Evolutionary conservation across 2,329 filamentous ascomycete genomes (phyloP).

Genomic region (Penicillium concentricum): DNA sequence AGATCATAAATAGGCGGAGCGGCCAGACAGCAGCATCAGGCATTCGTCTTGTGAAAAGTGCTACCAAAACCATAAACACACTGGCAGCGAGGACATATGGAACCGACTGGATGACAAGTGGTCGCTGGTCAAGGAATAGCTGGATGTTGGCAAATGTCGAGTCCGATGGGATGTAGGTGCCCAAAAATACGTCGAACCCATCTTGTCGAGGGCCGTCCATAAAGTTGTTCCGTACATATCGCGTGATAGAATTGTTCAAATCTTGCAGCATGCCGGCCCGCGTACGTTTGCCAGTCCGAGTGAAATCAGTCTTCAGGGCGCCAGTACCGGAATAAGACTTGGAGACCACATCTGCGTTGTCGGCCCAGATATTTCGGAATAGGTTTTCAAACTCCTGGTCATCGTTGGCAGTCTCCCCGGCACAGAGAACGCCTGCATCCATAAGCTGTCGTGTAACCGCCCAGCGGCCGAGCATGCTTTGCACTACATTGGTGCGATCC

Average conservation of each 20-base stretch:
- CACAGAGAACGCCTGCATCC: conserved; percentile 74
- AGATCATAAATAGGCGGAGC: conserved; percentile 74
- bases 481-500: conserved; percentile 95
- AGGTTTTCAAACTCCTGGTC: conserved; percentile 81
- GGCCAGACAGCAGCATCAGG: conserved; percentile 77
- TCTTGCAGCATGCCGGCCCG: conserved; percentile 83
- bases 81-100: conserved; percentile 88
- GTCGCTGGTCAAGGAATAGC: conserved; percentile 80
- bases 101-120: conserved; percentile 85
- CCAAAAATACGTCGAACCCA: conserved; percentile 90
- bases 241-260: conserved; percentile 79
- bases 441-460: conserved; percentile 84
- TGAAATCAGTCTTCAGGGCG: conserved; percentile 97
- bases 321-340: conserved; percentile 92
- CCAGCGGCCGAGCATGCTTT: conserved; percentile 92
- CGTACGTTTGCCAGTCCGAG: conserved; percentile 86
- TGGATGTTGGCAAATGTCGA: conserved; percentile 68
- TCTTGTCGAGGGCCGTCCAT: conserved; percentile 90
- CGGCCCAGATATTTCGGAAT: conserved; percentile 97
- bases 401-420: conserved; percentile 75
- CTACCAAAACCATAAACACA: conserved; percentile 76
- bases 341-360: conserved; percentile 95
- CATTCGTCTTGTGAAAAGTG: conserved; percentile 67
- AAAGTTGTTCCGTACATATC: conserved; percentile 94
- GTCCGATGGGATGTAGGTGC: conserved; percentile 73